phyloP scores from a whole-genome alignment of 306 rosid genomes.

The Sesbania bispinosa region DNA sequence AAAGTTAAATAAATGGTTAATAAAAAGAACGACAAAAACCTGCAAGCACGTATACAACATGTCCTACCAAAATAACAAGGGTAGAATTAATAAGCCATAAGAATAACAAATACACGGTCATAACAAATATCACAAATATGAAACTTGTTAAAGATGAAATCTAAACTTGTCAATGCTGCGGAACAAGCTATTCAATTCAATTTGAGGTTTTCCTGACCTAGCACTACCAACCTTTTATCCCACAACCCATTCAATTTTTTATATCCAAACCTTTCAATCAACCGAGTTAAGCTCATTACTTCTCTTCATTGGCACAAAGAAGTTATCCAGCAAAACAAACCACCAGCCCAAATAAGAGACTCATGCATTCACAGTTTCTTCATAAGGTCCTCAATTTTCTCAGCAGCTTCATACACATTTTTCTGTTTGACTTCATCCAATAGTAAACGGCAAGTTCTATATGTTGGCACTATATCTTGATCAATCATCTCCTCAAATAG shows the following conservation, averaged over 20 bases:
- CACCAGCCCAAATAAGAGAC: slow-evolving; percentile 21
- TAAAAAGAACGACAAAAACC: too few relatives aligned
- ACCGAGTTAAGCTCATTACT: slow-evolving; percentile 54
- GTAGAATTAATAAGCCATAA: too few relatives aligned
- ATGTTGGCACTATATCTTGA: slow-evolving; percentile 64
- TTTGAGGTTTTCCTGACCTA: slow-evolving; percentile 48
- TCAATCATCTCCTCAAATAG: slow-evolving; percentile 75
- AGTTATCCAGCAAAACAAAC: slow-evolving; percentile 82
- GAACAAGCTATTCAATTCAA: too few relatives aligned
- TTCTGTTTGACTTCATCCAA: slow-evolving; percentile 60
- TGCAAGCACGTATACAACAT: too few relatives aligned
- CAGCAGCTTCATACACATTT: slow-evolving; percentile 62
- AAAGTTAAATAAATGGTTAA: too few relatives aligned
- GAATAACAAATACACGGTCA: too few relatives aligned
- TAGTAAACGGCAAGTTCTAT: slow-evolving; percentile 66
- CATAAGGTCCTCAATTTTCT: slow-evolving; percentile 64
- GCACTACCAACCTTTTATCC: slow-evolving; percentile 56
- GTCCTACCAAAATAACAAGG: too few relatives aligned
- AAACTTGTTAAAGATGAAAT: too few relatives aligned
- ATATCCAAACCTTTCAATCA: slow-evolving; percentile 81
- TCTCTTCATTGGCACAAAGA: slow-evolving; percentile 60
- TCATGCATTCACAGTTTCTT: slow-evolving; percentile 41
- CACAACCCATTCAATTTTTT: slow-evolving; percentile 81
- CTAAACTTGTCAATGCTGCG: too few relatives aligned
- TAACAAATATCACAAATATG: too few relatives aligned